A percentile compares a stretch with the other conserved stretches of the same genome.
Conservation (phyloP, 2,329 filamentous ascomycete species). For the Xylariomycetidae sp. region DNA sequence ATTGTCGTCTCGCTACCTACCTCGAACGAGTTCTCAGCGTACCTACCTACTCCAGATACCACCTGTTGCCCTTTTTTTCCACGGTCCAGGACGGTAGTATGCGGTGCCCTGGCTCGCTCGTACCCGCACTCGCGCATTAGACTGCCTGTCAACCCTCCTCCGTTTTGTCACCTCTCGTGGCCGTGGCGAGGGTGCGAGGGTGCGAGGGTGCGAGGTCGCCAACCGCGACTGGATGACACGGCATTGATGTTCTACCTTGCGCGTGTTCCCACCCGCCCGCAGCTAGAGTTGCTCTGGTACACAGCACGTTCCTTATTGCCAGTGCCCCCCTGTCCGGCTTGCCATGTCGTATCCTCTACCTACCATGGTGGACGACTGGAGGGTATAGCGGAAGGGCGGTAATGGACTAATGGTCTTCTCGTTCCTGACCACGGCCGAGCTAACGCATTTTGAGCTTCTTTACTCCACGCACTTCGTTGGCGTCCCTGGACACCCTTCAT, state of each 20-base stretch:
- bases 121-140: conserved; percentile 17
- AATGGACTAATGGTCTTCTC: conserved; percentile 19
- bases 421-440: conserved; percentile 21
- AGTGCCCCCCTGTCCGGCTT: conserved; percentile 14
- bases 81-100: no score
- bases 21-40: no score
- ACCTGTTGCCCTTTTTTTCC: no score
- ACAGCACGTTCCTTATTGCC: conserved; percentile 16
- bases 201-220: conserved; percentile 16
- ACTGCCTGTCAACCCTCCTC: conserved; percentile 13
- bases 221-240: conserved; percentile 15
- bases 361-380: conserved; percentile 14
- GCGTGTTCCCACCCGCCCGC: conserved; percentile 19
- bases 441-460: conserved; percentile 16
- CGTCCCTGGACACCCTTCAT: conserved; percentile 21
- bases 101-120: conserved; percentile 5
- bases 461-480: conserved; percentile 21
- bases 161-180: conserved; percentile 15
- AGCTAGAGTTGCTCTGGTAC: conserved; percentile 17
- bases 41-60: no score
- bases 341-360: conserved; percentile 17
- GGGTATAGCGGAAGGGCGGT: conserved; percentile 16
- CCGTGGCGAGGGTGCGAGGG: no score
- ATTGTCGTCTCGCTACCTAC: no score
- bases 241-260: conserved; percentile 21